Evolutionary conservation across 2,329 filamentous ascomycete species (phyloP).

Genomic region (Pseudocercospora vitis): DNA sequence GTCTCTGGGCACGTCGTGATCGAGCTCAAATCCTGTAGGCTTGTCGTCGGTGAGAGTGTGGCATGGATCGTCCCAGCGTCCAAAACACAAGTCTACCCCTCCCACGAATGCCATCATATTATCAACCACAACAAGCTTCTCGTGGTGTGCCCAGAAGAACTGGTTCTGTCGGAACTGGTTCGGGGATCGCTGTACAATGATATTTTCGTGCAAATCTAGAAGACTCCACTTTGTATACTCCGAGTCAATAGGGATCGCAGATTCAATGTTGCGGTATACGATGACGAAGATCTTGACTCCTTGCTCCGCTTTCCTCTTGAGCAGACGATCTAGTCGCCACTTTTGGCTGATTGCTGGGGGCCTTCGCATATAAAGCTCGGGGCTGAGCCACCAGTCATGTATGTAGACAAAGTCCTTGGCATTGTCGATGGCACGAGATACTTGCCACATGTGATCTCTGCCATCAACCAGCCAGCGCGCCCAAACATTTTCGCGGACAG

Average conservation of each 20-base stretch:
- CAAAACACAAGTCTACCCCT: slow-evolving; percentile 94
- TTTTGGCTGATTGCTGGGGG: slow-evolving; percentile 96
- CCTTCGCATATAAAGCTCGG: slow-evolving; percentile 90
- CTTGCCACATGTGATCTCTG: slow-evolving; percentile 99
- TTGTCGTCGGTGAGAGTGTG: slow-evolving; percentile 91
- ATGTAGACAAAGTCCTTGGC: slow-evolving; percentile 98
- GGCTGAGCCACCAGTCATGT: slow-evolving; percentile 98
- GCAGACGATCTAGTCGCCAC: slow-evolving; percentile 88
- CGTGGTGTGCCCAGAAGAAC: slow-evolving; percentile 98
- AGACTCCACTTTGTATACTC: slow-evolving; percentile 97
- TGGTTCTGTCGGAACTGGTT: slow-evolving; percentile 99
- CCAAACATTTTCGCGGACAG: slow-evolving; percentile 80
- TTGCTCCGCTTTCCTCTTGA: slow-evolving; percentile 91
- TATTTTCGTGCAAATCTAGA: slow-evolving; percentile 90
- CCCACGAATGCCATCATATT: slow-evolving; percentile 95
- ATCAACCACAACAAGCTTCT: slow-evolving; percentile 96
- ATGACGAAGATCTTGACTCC: slow-evolving; percentile 98
- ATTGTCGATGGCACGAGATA: slow-evolving; percentile 94
- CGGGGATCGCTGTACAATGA: slow-evolving; percentile 92
- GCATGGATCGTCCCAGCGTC: slow-evolving; percentile 94
- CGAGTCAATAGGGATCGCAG: slow-evolving; percentile 94
- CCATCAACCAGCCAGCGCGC: slow-evolving; percentile 97
- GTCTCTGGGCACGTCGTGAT: slow-evolving; percentile 71
- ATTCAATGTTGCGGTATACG: slow-evolving; percentile 95
- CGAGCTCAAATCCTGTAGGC: slow-evolving; percentile 85